A percentile compares a stretch with the other conserved stretches of the same genome.
Conservation (phyloP, 208 protist species). For the Phytomonas sp. region DNA sequence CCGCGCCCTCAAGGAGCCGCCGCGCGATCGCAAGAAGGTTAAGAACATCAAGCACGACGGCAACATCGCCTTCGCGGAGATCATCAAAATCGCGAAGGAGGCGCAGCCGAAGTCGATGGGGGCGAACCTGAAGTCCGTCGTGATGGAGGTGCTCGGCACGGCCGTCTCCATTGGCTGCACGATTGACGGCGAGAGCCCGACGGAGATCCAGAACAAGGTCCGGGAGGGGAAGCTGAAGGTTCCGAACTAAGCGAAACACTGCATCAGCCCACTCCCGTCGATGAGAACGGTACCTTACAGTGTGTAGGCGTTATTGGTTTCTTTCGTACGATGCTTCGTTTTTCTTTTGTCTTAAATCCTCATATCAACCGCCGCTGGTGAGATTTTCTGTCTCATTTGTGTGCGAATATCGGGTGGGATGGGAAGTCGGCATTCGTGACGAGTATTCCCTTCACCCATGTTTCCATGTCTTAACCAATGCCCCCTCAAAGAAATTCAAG, state of each 20-base stretch:
- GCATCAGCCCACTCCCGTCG: neutral
- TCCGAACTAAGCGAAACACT: constrained; percentile 23
- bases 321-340: constrained; percentile 9
- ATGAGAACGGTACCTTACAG: neutral
- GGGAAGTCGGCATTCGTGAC: neutral
- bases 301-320: neutral
- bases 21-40: constrained; percentile 99
- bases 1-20: constrained; percentile 98
- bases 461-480: neutral
- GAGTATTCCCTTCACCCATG: neutral
- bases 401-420: neutral
- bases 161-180: constrained; percentile 97
- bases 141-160: constrained; percentile 99
- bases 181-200: constrained; percentile 93
- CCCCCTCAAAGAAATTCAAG: too few species aligned
- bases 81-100: constrained; percentile 96
- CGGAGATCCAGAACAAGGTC: constrained; percentile 92
- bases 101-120: constrained; percentile 94
- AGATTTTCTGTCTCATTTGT: neutral
- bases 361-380: constrained; percentile 1
- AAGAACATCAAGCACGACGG: constrained; percentile 99
- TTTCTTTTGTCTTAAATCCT: constrained; percentile 15
- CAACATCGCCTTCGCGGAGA: constrained; percentile 96
- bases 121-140: constrained; percentile 90
- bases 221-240: constrained; percentile 90